Percentiles rank a stretch among this genome's conserved stretches.
Conservation (phyloP, 208 protist species). For the Wallacemonas sp. region DNA sequence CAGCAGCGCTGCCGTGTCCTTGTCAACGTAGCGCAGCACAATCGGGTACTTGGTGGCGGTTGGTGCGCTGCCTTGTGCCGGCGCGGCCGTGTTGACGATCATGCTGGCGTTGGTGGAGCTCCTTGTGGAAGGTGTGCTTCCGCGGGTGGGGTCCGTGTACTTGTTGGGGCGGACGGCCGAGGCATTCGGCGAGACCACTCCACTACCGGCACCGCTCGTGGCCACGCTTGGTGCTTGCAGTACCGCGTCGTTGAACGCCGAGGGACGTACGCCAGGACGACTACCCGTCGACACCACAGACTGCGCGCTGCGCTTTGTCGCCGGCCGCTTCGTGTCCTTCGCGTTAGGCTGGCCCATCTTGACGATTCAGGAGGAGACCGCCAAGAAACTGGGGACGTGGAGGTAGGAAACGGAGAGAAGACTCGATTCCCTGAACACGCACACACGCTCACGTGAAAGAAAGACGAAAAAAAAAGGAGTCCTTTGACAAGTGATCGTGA, state of each 20-base stretch:
- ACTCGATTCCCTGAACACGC: too few relatives aligned
- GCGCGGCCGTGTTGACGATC: not conserved
- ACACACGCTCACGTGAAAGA: too few relatives aligned
- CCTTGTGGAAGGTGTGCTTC: not conserved
- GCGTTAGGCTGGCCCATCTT: constrained; percentile 69
- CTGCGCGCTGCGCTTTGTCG: constrained; percentile 1
- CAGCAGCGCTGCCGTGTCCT: constrained; percentile 51
- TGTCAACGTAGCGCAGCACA: constrained; percentile 75
- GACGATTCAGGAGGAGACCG: not conserved
- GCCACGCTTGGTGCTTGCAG: constrained; percentile 14
- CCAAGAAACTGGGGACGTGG: not conserved
- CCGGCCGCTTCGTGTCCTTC: constrained; percentile 48
- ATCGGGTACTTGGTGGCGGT: constrained; percentile 54
- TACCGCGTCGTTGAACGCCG: constrained; percentile 37
- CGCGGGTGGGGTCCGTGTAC: constrained; percentile 10
- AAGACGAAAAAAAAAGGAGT: constrained; percentile 7
- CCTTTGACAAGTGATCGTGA: not conserved
- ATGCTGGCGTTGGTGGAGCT: constrained; percentile 9
- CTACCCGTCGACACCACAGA: not conserved
- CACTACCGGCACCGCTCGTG: not conserved
- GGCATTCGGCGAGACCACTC: not conserved
- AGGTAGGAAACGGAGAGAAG: too few relatives aligned
- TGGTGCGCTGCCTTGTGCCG: constrained; percentile 10
- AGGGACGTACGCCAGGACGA: constrained; percentile 29
- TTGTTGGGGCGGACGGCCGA: not conserved